A percentile compares a stretch with the other conserved stretches of the same genome.
Conservation (phyloP, 2,329 filamentous ascomycete species). For the Cladosporium sp. region DNA sequence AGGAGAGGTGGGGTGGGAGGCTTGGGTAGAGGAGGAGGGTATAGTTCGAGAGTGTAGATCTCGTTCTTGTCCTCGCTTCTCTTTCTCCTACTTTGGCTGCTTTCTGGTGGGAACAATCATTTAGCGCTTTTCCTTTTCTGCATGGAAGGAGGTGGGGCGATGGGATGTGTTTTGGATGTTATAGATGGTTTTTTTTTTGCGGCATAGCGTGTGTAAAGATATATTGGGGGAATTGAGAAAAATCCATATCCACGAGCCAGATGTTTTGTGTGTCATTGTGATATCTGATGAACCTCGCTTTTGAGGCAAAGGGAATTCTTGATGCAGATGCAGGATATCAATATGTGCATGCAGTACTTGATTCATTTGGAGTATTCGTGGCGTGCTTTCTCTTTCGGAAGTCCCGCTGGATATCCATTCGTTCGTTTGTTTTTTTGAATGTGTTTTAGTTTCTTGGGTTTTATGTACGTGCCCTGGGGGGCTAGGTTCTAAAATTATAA, state of each 20-base stretch:
- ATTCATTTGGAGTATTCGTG: too few species aligned
- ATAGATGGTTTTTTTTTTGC: conserved; percentile 1
- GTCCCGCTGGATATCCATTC: too few species aligned
- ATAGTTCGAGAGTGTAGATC: conserved; percentile 16
- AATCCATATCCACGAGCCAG: neutral
- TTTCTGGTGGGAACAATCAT: neutral
- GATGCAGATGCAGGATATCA: too few species aligned
- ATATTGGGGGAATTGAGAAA: neutral
- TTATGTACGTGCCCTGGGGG: too few species aligned
- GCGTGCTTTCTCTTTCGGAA: too few species aligned
- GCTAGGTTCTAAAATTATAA: too few species aligned
- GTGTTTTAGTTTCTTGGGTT: too few species aligned
- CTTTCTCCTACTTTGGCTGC: neutral
- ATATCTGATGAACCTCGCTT: too few species aligned
- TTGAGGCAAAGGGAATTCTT: too few species aligned
- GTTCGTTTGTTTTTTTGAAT: too few species aligned
- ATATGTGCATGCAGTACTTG: too few species aligned
- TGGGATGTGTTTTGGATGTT: neutral
- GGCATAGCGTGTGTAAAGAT: neutral
- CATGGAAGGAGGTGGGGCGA: neutral
- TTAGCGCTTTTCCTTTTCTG: neutral
- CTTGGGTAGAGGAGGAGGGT: conserved; percentile 11
- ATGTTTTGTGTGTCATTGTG: too few species aligned
- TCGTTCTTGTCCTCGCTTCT: neutral
- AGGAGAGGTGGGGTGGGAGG: conserved; percentile 47